Evolutionary conservation across 2,329 filamentous ascomycete species (phyloP), one percentile per base, ranked within the genome.

Genomic region (Ilyonectria robusta): DNA sequence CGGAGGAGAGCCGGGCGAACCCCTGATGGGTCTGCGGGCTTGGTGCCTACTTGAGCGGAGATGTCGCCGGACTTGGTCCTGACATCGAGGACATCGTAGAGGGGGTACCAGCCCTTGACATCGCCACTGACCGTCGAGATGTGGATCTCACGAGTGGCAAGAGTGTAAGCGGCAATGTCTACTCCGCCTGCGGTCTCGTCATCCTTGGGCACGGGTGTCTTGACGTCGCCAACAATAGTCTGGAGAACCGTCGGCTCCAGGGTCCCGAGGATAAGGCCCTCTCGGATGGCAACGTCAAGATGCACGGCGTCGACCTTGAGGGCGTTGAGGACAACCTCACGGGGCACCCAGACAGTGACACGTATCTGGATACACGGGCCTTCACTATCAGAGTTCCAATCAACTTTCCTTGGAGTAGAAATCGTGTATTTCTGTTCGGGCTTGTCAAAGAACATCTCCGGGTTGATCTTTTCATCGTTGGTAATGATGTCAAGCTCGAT

Each of bases 1-100:
- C 78, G 78, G 2, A 89, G 78, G 2, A 77, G 73, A 2, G 86
- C 86, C 0, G 82, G 73, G 19, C 77, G 77, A 8, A 81, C 80
- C 6, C 69, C 54, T n/a, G 78, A 69, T 8, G 77, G 68, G 44
- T 80, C 76, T n/a, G 72, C 81, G 0, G 78, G 75, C 70, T 85
- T 78, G 6, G 84, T 84, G 13, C 76, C 78, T 59, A 88, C 76
- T 37, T 78, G 79, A 4, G 81, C 78, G 17, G 65, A 65, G 62
- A 88, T 76, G 59, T 78, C 71, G 53, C 87, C 87, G 0, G 86
- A 84, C 0, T 79, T 78, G 8, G 84, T 82, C 19, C 77, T 70
- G n/a, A 88, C 75, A 19, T 79, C 77, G 13, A 89, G 81, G 33
- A 81, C 76, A 71, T 88, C 84, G 73, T 84, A 85, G 1, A 89